Evolutionary conservation across 2,329 filamentous ascomycete genomes (phyloP), one percentile per base, ranked within the genome.

Genomic region (Cordyceps farinosa): DNA sequence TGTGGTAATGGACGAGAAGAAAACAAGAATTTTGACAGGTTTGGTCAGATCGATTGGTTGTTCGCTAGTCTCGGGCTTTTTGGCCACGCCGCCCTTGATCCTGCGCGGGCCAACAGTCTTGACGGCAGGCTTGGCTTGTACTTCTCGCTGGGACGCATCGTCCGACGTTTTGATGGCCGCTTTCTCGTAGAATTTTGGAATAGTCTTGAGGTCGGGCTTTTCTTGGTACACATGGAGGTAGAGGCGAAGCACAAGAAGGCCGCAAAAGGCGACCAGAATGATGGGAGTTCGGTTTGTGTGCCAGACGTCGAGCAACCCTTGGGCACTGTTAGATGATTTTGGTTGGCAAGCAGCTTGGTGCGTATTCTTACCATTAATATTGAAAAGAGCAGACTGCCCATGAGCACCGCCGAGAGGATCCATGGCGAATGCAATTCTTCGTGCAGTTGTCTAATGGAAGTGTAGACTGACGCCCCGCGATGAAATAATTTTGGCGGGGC

Each of bases 1-100:
- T 3, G 89, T 91, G 3, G 91, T 96, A 63, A 98, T 80, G 1
- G 93, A 96, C 2, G 92, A 94, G 78, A 90, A 98, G 79, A 97
- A 98, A 38, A 97, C 77, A 17, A 96, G 76, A 2, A 90, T 84
- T 72, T 94, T 90, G 61, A 92, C 82, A 56, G 81, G 82, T 32
- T 79, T 74, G 11, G 68, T 69, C 47, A 78, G 36, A 61, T 75
- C 75, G 44, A 66, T 68, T 62, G 64, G 64, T 22, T 72, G 62
- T 27, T 72, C 67, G 13, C 65, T 64, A 13, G 69, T 67, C 52
- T 69, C 68, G 8, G 72, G 66, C 59, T 74, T 77, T 57, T 71
- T 76, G 9, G 68, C 65, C 32, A 79, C 6, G 9, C 77, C 75
- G n/a, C 78, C 78, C 65, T 82, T 82, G 64, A 83, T 82, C 61